Percentiles rank a stretch among this genome's conserved stretches.
Conservation (phyloP, 2,329 filamentous ascomycete genomes). For the Colletotrichum ledebouriae region DNA sequence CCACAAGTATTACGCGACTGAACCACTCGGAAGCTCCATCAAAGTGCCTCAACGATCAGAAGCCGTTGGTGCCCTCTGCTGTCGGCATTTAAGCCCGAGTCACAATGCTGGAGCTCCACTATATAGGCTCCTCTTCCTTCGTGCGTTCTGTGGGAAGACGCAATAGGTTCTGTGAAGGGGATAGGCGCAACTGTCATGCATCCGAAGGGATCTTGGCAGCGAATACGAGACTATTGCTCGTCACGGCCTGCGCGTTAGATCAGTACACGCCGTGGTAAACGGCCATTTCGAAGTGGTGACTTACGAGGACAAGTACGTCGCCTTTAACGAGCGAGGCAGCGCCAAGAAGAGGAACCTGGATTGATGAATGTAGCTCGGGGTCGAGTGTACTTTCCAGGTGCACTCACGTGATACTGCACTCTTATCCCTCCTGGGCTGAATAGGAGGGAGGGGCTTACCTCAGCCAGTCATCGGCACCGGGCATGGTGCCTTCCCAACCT, state of each 20-base stretch:
- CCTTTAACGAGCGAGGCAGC: slow-evolving; percentile 8
- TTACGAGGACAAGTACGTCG: slow-evolving; percentile 30
- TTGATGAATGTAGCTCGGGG: not conserved
- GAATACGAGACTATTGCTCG: slow-evolving; percentile 11
- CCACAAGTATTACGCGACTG: slow-evolving; percentile 25
- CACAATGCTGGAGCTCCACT: slow-evolving; percentile 29
- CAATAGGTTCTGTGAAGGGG: not conserved
- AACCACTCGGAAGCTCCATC: slow-evolving; percentile 20
- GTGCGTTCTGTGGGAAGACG: slow-evolving; percentile 14
- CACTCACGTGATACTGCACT: not conserved
- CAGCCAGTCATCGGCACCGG: slow-evolving; percentile 24
- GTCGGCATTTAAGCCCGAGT: slow-evolving; percentile 36
- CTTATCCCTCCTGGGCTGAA: too few relatives aligned
- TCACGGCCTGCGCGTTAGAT: slow-evolving; percentile 25
- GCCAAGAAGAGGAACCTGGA: not conserved
- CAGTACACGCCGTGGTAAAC: too few relatives aligned
- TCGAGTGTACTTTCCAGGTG: not conserved
- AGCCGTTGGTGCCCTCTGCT: slow-evolving; percentile 9
- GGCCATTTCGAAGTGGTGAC: slow-evolving; percentile 4
- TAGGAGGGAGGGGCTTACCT: slow-evolving; percentile 23
- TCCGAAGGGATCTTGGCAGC: not conserved
- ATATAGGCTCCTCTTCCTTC: slow-evolving; percentile 35
- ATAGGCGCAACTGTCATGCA: not conserved
- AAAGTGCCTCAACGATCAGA: not conserved
- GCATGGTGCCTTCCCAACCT: slow-evolving; percentile 33